phyloP scores from a whole-genome alignment of 2,329 filamentous ascomycete genomes.

The Arthroderma sp. region DNA sequence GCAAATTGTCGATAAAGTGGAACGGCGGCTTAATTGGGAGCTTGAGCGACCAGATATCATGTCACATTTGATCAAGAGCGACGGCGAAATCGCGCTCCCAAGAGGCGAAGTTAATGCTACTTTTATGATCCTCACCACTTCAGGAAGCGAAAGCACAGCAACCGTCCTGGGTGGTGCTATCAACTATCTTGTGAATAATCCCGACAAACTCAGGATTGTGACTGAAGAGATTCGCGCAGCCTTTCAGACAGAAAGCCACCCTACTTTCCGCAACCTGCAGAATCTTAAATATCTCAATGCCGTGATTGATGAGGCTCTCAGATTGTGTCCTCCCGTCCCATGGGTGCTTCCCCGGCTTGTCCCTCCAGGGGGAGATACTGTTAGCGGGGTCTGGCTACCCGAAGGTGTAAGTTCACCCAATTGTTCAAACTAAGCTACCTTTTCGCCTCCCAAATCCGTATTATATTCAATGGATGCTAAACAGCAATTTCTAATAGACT shows the following conservation, averaged over 20 bases:
- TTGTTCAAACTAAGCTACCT: background rate
- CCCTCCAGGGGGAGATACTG: slow-evolving; percentile 14
- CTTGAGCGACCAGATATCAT: slow-evolving; percentile 2
- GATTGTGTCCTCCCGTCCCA: slow-evolving; percentile 27
- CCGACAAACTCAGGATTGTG: slow-evolving; percentile 19
- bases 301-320: slow-evolving; percentile 30
- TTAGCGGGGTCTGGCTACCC: slow-evolving; percentile 27
- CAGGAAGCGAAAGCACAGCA: slow-evolving; percentile 33
- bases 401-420: slow-evolving; percentile 10
- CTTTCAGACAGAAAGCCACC: slow-evolving; percentile 27
- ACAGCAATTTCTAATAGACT: slow-evolving; percentile 20
- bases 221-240: slow-evolving; percentile 27
- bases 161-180: slow-evolving; percentile 30
- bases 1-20: slow-evolving; percentile 4
- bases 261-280: slow-evolving; percentile 21
- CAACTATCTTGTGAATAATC: slow-evolving; percentile 28
- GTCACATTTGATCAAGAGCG: background rate
- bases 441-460: background rate
- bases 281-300: slow-evolving; percentile 29
- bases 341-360: slow-evolving; percentile 14
- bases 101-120: slow-evolving; percentile 12
- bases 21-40: slow-evolving; percentile 3
- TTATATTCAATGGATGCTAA: background rate
- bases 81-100: background rate
- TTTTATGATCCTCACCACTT: slow-evolving; percentile 28